A percentile compares a stretch with the other conserved stretches of the same genome.
These are phyloP conservation scores for Coemansia guatemalensis DNA, from an alignment of 192 early-diverging fungal genomes.

Conservation along the genomic window DNA sequence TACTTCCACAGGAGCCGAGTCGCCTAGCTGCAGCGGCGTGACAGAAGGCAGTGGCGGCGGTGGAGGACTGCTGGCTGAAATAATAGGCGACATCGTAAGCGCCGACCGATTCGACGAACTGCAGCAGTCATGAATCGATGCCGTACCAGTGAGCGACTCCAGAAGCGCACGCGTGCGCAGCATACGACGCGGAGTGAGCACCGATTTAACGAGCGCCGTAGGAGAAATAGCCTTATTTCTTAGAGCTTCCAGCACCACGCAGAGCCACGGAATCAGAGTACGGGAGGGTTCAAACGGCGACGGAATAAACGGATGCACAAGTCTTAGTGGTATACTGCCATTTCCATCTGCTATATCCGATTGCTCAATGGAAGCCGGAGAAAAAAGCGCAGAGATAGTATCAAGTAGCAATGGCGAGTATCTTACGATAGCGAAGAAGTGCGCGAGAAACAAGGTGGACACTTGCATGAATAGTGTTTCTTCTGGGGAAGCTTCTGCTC, in stretches of 20 bases:
- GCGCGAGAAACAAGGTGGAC: slow-evolving; percentile 35
- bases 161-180: slow-evolving; percentile 47
- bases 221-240: slow-evolving; percentile 54
- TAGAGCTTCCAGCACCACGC: slow-evolving; percentile 34
- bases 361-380: not conserved
- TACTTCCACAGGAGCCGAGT: too few species aligned
- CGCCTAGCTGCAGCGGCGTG: too few species aligned
- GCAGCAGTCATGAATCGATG: slow-evolving; percentile 24
- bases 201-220: slow-evolving; percentile 36
- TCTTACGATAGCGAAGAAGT: slow-evolving; percentile 50
- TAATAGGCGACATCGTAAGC: slow-evolving; percentile 3
- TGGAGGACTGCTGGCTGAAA: not conserved
- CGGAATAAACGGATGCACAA: slow-evolving; percentile 33
- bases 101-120: slow-evolving; percentile 25
- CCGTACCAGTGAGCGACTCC: slow-evolving; percentile 38
- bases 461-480: slow-evolving; percentile 55
- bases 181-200: slow-evolving; percentile 48
- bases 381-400: slow-evolving; percentile 35
- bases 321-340: not conserved
- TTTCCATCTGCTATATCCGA: not conserved
- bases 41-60: too few species aligned
- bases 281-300: slow-evolving; percentile 38
- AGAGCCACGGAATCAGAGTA: slow-evolving; percentile 48
- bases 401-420: slow-evolving; percentile 48
- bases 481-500: slow-evolving; percentile 19